Base-by-base conservation (phyloP, 176 grass and related monocot species). In the Hyparrhenia diplandra region DNA sequence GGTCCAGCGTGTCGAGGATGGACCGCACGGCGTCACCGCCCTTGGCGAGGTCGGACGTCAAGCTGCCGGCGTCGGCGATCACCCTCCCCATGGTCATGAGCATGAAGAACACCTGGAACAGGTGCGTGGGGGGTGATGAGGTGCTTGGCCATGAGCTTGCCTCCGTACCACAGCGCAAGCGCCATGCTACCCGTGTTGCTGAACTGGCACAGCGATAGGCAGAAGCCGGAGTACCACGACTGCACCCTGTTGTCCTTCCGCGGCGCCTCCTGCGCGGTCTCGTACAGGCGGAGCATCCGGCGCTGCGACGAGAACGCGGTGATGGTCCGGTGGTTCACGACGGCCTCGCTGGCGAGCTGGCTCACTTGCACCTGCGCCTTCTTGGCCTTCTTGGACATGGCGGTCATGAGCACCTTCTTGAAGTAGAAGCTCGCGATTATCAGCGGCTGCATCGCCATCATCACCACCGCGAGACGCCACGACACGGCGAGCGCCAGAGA, bases 81-180 rank as follows among this genome's bases (percentile, higher is more conserved):
- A 88, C 79, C 25, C 79, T 69, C 0, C 88, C 91, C 69, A 87
- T 94, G 88, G 85, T 88, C 78, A 94, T 82, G 29, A 94, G 64
- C 34, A 90, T 88, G 79, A 94, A 83, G 65, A 94, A 94, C 34
- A 87, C 84, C 59, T 94, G 88, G 69, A 94, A 88, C 69, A 90
- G 7, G 31, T 77, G 78, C 8, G 80, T 90, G 43, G 85, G 39
- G n/a, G 0, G 78, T 79, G 78, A 90, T 72, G 21, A 71, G 69
- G 10, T 74, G 78, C 14, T 23, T 37, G 3, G 37, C 41, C 45
- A 94, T 68, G 64, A 94, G 88, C 69, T 13, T 83, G 51, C 91
- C 85, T 0, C 88, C 88, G 79, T 94, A 94, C 88, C 87, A 89
- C 41, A 89, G 52, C 8, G 82, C 87, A 1, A 85, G 54, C 52